These are phyloP conservation scores for Scytalidium sp. DNA, from an alignment of 2,329 filamentous ascomycete genomes.

Conservation along the genomic window DNA sequence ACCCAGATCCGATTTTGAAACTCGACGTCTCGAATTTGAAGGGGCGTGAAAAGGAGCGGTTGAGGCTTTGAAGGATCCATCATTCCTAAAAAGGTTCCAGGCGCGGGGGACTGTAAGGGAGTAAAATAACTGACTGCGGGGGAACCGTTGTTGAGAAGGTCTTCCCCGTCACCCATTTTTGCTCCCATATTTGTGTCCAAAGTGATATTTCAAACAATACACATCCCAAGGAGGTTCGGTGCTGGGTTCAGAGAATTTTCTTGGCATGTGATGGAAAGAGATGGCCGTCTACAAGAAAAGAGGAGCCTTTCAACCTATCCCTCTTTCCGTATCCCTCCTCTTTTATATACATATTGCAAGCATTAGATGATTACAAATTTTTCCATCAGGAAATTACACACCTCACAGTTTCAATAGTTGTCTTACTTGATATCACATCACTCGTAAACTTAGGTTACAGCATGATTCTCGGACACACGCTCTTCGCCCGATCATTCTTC, in stretches of 20 bases:
- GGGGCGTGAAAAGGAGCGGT: constrained; percentile 33
- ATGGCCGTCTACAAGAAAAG: not conserved
- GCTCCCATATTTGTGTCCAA: not conserved
- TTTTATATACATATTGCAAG: not conserved
- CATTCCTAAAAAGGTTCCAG: constrained; percentile 27
- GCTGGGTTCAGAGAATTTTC: not conserved
- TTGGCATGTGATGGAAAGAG: not conserved
- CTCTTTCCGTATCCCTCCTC: not conserved
- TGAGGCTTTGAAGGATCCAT: constrained; percentile 45
- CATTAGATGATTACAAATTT: not conserved
- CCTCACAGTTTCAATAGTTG: not conserved
- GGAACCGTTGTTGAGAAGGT: constrained; percentile 17
- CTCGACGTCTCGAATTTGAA: constrained; percentile 35
- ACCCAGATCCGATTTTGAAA: constrained; percentile 40
- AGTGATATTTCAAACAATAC: not conserved
- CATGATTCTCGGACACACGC: not conserved
- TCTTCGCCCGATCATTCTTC: not conserved
- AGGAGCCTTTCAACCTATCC: not conserved
- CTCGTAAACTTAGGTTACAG: no score
- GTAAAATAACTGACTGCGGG: constrained; percentile 21
- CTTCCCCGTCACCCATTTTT: not conserved
- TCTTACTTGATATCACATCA: not conserved
- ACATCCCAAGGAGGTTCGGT: not conserved
- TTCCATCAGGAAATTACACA: not conserved
- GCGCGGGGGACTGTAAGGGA: constrained; percentile 23